A percentile compares a stretch with the other conserved stretches of the same genome.
phyloP scores from a whole-genome alignment of 2,329 filamentous ascomycete species.

The Fusarium decemcellulare region DNA sequence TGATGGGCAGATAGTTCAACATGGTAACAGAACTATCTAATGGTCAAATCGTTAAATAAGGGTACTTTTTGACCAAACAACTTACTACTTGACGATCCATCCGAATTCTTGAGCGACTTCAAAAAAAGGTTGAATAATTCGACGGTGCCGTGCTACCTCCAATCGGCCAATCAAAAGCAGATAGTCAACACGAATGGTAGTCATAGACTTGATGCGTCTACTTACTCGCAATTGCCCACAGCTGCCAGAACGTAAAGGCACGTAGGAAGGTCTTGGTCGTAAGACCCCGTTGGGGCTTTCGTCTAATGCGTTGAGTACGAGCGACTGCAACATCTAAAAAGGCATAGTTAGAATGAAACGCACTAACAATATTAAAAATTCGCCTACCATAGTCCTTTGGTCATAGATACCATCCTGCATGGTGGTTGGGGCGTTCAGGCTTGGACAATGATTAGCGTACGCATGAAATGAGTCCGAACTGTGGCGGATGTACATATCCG shows the following conservation, averaged over 20 bases:
- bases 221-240: not conserved
- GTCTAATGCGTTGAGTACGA: not conserved
- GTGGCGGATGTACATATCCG: not conserved
- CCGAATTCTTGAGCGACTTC: not conserved
- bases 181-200: too few relatives aligned
- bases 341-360: not conserved
- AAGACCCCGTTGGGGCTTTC: not conserved
- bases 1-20: slow-evolving; percentile 22
- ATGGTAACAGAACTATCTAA: slow-evolving; percentile 5
- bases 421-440: not conserved
- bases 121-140: not conserved
- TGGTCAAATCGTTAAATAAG: not conserved
- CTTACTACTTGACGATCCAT: not conserved
- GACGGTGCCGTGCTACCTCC: not conserved
- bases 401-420: not conserved
- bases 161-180: not conserved
- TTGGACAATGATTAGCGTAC: not conserved
- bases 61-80: not conserved
- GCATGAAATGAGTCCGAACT: too few relatives aligned
- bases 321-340: not conserved
- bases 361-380: not conserved
- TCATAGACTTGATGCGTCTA: not conserved
- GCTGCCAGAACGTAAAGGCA: not conserved
- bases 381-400: not conserved
- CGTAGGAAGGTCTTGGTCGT: not conserved